Conservation (phyloP, 2,329 filamentous ascomycete species). For the Neopestalotiopsis sp. region DNA sequence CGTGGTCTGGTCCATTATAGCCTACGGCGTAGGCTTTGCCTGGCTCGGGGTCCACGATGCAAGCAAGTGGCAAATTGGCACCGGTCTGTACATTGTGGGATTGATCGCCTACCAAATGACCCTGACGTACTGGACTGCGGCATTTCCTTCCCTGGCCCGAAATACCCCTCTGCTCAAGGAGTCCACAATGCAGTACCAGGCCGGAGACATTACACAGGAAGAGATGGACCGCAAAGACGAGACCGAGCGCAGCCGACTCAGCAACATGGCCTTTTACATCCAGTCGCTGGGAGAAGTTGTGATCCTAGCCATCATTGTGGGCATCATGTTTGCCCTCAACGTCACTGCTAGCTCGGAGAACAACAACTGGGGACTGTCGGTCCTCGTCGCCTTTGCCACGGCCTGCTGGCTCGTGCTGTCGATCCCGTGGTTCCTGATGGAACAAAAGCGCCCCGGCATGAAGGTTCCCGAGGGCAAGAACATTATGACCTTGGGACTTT, state of each 20-base stretch:
- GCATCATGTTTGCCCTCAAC: slow-evolving; percentile 65
- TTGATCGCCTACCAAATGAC: slow-evolving; percentile 71
- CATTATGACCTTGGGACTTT: slow-evolving; percentile 64
- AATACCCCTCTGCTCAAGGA: slow-evolving; percentile 41
- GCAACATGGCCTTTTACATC: slow-evolving; percentile 68
- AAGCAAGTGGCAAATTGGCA: slow-evolving; percentile 63
- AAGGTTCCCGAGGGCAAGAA: slow-evolving; percentile 44
- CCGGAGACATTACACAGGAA: slow-evolving; percentile 57
- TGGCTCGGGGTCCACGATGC: slow-evolving; percentile 70
- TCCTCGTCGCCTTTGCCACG: slow-evolving; percentile 69
- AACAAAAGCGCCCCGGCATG: slow-evolving; percentile 67
- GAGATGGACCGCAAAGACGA: slow-evolving; percentile 67
- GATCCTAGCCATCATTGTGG: slow-evolving; percentile 69
- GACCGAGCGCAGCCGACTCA: slow-evolving; percentile 67
- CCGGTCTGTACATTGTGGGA: slow-evolving; percentile 70
- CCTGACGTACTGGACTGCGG: slow-evolving; percentile 72
- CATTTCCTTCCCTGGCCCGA: slow-evolving; percentile 48
- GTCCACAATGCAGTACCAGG: slow-evolving; percentile 36
- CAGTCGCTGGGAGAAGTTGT: slow-evolving; percentile 67
- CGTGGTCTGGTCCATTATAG: slow-evolving; percentile 63
- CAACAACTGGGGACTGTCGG: slow-evolving; percentile 71
- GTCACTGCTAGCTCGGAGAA: slow-evolving; percentile 63
- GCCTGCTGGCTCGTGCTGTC: slow-evolving; percentile 69
- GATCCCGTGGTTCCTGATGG: slow-evolving; percentile 70
- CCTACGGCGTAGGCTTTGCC: slow-evolving; percentile 68